These are phyloP conservation scores for Angomonas deanei DNA, from an alignment of 208 protist genomes.

Conservation along the genomic window DNA sequence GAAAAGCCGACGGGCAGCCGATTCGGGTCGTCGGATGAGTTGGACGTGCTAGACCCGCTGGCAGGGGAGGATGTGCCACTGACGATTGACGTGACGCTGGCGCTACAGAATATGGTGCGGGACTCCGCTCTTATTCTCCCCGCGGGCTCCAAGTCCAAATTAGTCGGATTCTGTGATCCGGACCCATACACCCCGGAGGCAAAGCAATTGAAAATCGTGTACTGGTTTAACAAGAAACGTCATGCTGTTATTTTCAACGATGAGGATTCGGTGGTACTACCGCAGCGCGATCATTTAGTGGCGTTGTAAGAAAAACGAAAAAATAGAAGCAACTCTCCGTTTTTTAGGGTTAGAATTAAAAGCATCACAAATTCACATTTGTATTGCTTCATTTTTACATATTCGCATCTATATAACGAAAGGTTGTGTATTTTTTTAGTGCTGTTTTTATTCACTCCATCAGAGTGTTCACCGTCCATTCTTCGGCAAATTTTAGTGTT, in stretches of 20 bases:
- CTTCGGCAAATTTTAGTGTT: no score
- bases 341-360: not conserved
- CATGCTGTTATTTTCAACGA: slow-evolving; percentile 68
- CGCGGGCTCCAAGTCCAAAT: slow-evolving; percentile 50
- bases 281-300: slow-evolving; percentile 48
- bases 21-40: not conserved
- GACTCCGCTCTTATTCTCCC: slow-evolving; percentile 74
- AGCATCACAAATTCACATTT: not conserved
- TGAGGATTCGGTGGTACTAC: slow-evolving; percentile 62
- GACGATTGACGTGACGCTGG: slow-evolving; percentile 77
- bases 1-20: not conserved
- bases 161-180: slow-evolving; percentile 83
- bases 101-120: slow-evolving; percentile 80
- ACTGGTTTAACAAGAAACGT: slow-evolving; percentile 76
- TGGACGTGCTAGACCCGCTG: slow-evolving; percentile 18
- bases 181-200: slow-evolving; percentile 80
- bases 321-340: slow-evolving; percentile 6
- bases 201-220: slow-evolving; percentile 80
- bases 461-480: no score
- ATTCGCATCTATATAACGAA: not conserved
- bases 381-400: not conserved
- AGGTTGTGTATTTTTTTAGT: not conserved
- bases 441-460: not conserved
- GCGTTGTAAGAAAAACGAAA: slow-evolving; percentile 4
- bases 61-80: slow-evolving; percentile 37